phyloP scores from a whole-genome alignment of 768 basidiomycete genomes.

The Boletellus ananiceps region DNA sequence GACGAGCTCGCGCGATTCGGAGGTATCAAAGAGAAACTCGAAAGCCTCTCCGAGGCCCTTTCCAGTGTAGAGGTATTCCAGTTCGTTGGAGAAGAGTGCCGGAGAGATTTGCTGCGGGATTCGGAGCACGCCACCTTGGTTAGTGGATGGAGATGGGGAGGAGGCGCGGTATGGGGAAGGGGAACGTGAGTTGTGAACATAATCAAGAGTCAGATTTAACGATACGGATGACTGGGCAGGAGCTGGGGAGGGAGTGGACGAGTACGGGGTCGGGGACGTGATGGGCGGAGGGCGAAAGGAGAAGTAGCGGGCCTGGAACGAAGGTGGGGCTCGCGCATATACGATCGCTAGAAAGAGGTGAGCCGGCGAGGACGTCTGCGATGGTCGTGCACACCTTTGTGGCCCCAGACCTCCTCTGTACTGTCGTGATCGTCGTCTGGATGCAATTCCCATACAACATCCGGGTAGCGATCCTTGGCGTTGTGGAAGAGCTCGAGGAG shows the following conservation, averaged over 20 bases:
- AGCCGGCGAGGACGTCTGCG: background rate
- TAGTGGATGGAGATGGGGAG: constrained; percentile 45
- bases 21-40: constrained; percentile 76
- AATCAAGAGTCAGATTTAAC: constrained; percentile 44
- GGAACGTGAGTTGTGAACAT: constrained; percentile 38
- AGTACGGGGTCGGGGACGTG: constrained; percentile 46
- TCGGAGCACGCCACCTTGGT: constrained; percentile 47
- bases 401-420: constrained; percentile 74
- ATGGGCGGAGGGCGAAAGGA: constrained; percentile 60
- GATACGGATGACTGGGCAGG: constrained; percentile 62
- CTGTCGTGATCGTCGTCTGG: constrained; percentile 48
- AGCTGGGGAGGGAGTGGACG: constrained; percentile 44
- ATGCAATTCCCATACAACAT: constrained; percentile 89
- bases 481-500: constrained; percentile 70
- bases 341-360: constrained; percentile 63
- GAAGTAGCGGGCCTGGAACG: constrained; percentile 88
- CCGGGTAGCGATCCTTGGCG: constrained; percentile 91
- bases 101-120: constrained; percentile 68
- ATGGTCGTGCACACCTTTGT: constrained; percentile 67
- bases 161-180: constrained; percentile 42
- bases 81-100: constrained; percentile 79
- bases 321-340: constrained; percentile 90
- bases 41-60: constrained; percentile 85
- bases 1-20: constrained; percentile 39
- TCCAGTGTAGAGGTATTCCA: constrained; percentile 94